Evolutionary conservation across 192 early-diverging fungal species (phyloP), one percentile per base, ranked within the genome.

Genomic region (Coemansia sp.): DNA sequence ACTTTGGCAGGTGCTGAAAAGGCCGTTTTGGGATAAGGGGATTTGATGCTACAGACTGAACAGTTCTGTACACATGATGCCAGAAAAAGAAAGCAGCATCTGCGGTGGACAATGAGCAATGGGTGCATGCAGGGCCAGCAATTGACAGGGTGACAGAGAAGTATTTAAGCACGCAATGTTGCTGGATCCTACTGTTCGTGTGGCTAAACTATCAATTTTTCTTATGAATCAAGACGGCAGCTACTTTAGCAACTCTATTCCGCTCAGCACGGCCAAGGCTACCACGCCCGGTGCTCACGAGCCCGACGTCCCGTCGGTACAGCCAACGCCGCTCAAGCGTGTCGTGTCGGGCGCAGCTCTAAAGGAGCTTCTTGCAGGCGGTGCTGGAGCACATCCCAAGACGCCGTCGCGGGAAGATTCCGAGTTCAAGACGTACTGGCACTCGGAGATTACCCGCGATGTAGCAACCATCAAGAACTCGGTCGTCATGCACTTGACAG

Each of bases 401-500:
- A 72, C 75, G 16, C 75, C 75, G 30, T 30, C 60, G 44, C 45
- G 54, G 30, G 65, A 68, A 37, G 69, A 71, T 51, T 51, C 49
- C 53, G 64, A 72, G 65, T 78, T 78, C 75, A 63, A 61, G 42
- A 60, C 70, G 57, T 78, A 72, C 61, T 49, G 65, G 41, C 75
- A 78, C 65, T 65, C 64, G 12, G 75, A 78, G 57, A 71, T 68
- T 37, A 48, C 75, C n/a, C 64, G 75, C 53, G 92, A 93, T 55
- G 68, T 81, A 0, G 82, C 82, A 11, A 69, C 80, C 9, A 86
- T 98, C 69, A 85, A 93, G 75, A 81, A 84, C 70, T 87, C 89
- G 20, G 94, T 98, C 68, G 84, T 94, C 37, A 82, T 84, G 64
- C 96, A 98, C 68, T 85, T 89, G 48, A 88, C 88, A 14, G 89